Evolutionary conservation across 495 filamentous ascomycete genomes (phyloP).

Genomic region (Penicillium fimorum): DNA sequence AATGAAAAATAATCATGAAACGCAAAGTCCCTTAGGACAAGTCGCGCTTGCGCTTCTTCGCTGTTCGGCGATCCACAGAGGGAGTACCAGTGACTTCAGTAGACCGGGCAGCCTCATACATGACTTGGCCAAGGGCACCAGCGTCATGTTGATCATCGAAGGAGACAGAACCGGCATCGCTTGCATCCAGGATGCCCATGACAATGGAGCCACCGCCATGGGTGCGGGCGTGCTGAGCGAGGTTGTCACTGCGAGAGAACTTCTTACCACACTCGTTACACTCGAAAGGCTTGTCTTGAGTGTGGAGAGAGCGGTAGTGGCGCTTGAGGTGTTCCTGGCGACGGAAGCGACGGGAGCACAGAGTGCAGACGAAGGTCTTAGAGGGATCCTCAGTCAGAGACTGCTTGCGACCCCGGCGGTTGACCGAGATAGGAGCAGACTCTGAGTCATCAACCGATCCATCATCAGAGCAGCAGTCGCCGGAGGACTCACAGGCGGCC

Average conservation of each 20-base stretch:
- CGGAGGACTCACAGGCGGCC: slow-evolving; percentile 10
- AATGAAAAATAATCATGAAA: slow-evolving; percentile 24
- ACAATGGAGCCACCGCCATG: slow-evolving; percentile 87
- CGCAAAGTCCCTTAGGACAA: slow-evolving; percentile 29
- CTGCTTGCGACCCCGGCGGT: slow-evolving; percentile 96
- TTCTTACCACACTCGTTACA: slow-evolving; percentile 98
- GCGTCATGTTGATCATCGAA: slow-evolving; percentile 58
- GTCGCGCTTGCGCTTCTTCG: slow-evolving; percentile 79
- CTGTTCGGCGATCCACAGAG: slow-evolving; percentile 46
- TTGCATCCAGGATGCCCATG: slow-evolving; percentile 77
- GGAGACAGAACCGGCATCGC: slow-evolving; percentile 48
- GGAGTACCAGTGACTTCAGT: slow-evolving; percentile 51
- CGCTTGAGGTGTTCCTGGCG: slow-evolving; percentile 99
- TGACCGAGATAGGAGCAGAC: slow-evolving; percentile 62
- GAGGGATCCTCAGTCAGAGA: slow-evolving; percentile 96
- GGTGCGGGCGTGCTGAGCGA: slow-evolving; percentile 92
- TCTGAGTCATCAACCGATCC: slow-evolving; percentile 31
- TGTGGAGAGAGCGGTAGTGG: slow-evolving; percentile 97
- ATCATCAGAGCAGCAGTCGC: slow-evolving; percentile 20
- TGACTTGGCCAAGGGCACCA: slow-evolving; percentile 61
- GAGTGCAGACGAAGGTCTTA: slow-evolving; percentile 95
- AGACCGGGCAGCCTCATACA: slow-evolving; percentile 74
- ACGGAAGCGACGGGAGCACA: slow-evolving; percentile 96
- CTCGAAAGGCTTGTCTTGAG: slow-evolving; percentile 97
- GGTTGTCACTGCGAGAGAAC: slow-evolving; percentile 96